Evolutionary conservation across 78 protist species (phyloP).

Genomic region (Thecamonas trahens): DNA sequence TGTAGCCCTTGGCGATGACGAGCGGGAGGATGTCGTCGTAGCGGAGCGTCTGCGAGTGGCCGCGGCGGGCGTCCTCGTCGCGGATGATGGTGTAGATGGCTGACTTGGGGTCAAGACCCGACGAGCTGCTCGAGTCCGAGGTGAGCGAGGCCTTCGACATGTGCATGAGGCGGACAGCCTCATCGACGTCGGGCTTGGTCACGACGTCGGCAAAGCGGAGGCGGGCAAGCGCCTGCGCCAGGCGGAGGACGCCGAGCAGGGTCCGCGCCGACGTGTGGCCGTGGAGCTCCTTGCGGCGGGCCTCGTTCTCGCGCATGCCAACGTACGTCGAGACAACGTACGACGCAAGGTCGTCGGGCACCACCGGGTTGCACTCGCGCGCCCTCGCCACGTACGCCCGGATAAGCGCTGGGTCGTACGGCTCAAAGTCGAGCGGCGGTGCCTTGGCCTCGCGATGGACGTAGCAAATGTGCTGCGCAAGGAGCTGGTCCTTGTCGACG

Average conservation of each 20-base stretch:
- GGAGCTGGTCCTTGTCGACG: slow-evolving; percentile 53
- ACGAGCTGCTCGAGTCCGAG: too few species aligned
- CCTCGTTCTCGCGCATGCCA: slow-evolving; percentile 37
- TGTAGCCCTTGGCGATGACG: slow-evolving; percentile 21
- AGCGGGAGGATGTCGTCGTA: slow-evolving; percentile 12
- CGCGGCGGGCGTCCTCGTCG: not conserved
- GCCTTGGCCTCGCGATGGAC: slow-evolving; percentile 64
- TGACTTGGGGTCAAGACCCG: too few species aligned
- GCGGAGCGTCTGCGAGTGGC: too few species aligned
- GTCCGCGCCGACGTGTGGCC: slow-evolving; percentile 88
- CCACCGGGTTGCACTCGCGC: slow-evolving; percentile 31
- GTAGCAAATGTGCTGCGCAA: slow-evolving; percentile 86
- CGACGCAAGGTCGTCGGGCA: slow-evolving; percentile 57
- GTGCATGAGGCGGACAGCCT: slow-evolving; percentile 79
- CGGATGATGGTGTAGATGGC: slow-evolving; percentile 29
- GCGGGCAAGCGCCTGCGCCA: slow-evolving; percentile 88
- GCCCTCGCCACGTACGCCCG: slow-evolving; percentile 56
- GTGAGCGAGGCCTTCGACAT: slow-evolving; percentile 50
- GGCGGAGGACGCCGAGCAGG: slow-evolving; percentile 88
- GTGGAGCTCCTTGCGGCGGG: not conserved
- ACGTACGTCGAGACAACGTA: slow-evolving; percentile 54
- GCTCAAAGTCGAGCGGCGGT: slow-evolving; percentile 40
- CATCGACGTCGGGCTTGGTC: slow-evolving; percentile 61
- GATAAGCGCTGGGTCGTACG: slow-evolving; percentile 40
- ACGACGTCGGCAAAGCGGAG: slow-evolving; percentile 45